Evolutionary conservation across 2,329 filamentous ascomycete species (phyloP), one percentile per base, ranked within the genome.

Genomic region (Fusarium sarcochroum): DNA sequence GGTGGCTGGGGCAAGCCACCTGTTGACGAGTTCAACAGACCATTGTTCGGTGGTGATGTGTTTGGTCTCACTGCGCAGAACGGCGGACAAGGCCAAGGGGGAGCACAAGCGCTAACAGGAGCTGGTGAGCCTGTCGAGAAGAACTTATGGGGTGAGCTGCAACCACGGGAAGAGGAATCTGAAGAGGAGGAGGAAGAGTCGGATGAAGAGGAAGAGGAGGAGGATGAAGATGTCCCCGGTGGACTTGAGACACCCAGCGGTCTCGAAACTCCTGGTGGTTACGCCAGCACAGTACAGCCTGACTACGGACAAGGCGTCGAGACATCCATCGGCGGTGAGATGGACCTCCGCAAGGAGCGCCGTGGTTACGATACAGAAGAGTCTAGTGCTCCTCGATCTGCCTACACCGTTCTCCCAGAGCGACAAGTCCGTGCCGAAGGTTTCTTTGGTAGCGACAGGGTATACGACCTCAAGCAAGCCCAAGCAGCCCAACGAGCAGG

Each of bases 1-100:
- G 96, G 96, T 62, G 94, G 95, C 63, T 99, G 95, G 84, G 96
- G 96, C 50, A 98, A 98, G 78, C 95, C 96, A 1, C 96, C 96
- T 0, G 90, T 97, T 1, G 95, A 98, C 76, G 96, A 98, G 73
- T 92, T 93, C 78, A 97, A 97, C 78, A 86, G 93, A 50, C 94
- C 96, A 1, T 83, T 98, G 5, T 98, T 94, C 76, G 96, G 95
- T 52, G 95, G 96, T 71, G 96, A 99, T 79, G 93, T 98, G 21
- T 98, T 97, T 76, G 96, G 96, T 62, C 89, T 97, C 47, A 84
- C 84, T 21, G 80, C 79, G 6, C 80, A 80, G 42, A 79, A 78
- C n/a, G 79, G 77, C n/a, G 75, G 75, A 25, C 77, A 77, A 27
- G 59, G 72, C 63, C 81, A 80, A 58, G 76, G 61, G 42, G 53